phyloP scores from a whole-genome alignment of 805 yeast species.

The Pichia gijzeniarum region DNA sequence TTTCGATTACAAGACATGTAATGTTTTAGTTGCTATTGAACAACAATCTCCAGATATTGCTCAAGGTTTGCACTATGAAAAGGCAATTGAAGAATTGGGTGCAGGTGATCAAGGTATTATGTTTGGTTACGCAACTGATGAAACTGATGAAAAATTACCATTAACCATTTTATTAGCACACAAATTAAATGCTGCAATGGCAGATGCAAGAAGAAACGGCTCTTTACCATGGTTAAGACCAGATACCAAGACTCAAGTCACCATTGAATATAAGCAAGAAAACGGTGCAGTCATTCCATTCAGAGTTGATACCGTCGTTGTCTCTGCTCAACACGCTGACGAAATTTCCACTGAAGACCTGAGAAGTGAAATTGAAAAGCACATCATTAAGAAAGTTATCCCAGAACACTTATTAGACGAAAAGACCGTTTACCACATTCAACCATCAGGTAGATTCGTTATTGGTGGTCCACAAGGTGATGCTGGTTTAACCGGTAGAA shows the following conservation, averaged over 20 bases:
- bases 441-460: conserved; percentile 99
- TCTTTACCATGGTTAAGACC: conserved; percentile 96
- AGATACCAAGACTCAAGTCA: conserved; percentile 99
- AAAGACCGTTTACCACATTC: conserved; percentile 95
- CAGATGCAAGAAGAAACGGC: conserved; percentile 96
- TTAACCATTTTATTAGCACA: conserved; percentile 91
- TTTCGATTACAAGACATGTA: conserved; percentile 98
- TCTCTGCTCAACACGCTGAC: conserved; percentile 97
- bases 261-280: conserved; percentile 91
- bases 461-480: conserved; percentile 99
- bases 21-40: conserved; percentile 97
- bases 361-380: conserved; percentile 68
- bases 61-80: conserved; percentile 96
- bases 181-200: conserved; percentile 93
- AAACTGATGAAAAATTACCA: conserved; percentile 96
- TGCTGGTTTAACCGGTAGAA: conserved; percentile 99
- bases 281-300: conserved; percentile 92
- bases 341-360: conserved; percentile 90
- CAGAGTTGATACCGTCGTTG: conserved; percentile 96
- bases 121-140: conserved; percentile 99
- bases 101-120: conserved; percentile 99
- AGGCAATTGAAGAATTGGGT: conserved; percentile 93
- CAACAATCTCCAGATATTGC: conserved; percentile 99
- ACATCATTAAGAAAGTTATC: conserved; percentile 86
- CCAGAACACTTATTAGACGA: conserved; percentile 88